These are phyloP conservation scores for Volvox reticuliferus DNA, from an alignment of 139 green algal genomes.

Conservation along the genomic window DNA sequence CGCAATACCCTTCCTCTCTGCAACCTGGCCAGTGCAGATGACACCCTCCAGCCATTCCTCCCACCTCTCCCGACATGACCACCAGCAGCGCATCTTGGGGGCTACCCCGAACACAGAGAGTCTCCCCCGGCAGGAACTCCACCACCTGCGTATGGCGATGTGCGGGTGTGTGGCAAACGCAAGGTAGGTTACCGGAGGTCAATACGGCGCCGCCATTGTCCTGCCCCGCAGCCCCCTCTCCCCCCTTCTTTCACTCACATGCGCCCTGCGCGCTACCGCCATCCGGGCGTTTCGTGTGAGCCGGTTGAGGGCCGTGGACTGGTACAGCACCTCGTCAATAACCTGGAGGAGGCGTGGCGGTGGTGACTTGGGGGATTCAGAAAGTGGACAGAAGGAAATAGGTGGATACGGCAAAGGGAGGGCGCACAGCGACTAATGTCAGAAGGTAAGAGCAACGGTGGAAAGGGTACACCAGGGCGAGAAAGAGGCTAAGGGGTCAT, in stretches of 20 bases:
- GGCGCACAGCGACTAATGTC: no score
- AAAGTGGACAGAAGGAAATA: no score
- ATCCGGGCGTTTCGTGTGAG: constrained; percentile 20
- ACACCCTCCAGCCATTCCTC: no score
- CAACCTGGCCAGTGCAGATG: no score
- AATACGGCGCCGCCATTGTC: not conserved
- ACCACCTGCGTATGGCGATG: not conserved
- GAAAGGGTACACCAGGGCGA: no score
- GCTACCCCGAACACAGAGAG: not conserved
- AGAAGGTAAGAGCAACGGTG: no score
- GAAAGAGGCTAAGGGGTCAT: no score
- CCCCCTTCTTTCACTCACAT: not conserved
- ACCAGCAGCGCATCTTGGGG: constrained; percentile 34
- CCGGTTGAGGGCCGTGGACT: not conserved
- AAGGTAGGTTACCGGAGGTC: not conserved
- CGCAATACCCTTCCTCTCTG: no score
- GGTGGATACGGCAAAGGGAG: no score
- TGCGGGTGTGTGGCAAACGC: not conserved
- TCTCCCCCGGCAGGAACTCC: constrained; percentile 5
- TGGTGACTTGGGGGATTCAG: no score
- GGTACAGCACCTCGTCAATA: constrained; percentile 37
- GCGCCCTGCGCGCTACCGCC: not conserved
- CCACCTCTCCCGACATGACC: constrained; percentile 44
- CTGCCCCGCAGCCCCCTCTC: not conserved
- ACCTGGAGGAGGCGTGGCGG: not conserved